Evolutionary conservation across 2,329 filamentous ascomycete species (phyloP).

Genomic region (Fusarium chuoi): DNA sequence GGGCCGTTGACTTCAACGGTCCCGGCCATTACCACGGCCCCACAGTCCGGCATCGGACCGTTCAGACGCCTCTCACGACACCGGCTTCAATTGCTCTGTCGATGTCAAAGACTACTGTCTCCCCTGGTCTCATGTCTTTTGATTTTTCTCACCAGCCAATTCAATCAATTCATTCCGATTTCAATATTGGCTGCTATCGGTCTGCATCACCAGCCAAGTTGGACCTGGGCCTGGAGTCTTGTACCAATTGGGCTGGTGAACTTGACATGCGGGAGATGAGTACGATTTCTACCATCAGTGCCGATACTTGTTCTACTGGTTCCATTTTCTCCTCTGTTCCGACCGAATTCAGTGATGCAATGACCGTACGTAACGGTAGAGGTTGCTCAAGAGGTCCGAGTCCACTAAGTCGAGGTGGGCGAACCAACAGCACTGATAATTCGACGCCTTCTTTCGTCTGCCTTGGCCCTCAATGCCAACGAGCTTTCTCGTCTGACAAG

Average conservation of each 20-base stretch:
- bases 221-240: conserved; percentile 16
- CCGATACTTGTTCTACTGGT: conserved; percentile 45
- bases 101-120: neutral
- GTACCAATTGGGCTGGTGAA: conserved; percentile 7
- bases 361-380: conserved; percentile 22
- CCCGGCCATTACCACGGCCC: conserved; percentile 15
- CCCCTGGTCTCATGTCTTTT: neutral
- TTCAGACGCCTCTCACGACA: conserved; percentile 11
- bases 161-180: conserved; percentile 1
- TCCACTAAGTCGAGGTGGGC: conserved; percentile 28
- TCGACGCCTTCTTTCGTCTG: conserved; percentile 37
- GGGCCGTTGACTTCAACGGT: conserved; percentile 6
- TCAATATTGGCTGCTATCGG: conserved; percentile 19
- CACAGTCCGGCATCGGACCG: conserved; percentile 20
- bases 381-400: conserved; percentile 40
- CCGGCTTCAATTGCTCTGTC: neutral
- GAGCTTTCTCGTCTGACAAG: conserved; percentile 37
- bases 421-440: conserved; percentile 22
- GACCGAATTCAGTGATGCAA: conserved; percentile 43
- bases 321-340: conserved; percentile 46
- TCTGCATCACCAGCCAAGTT: conserved; percentile 23
- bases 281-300: conserved; percentile 36
- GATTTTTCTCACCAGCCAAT: neutral
- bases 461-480: conserved; percentile 44
- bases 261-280: conserved; percentile 35